Conservation (phyloP, 768 basidiomycete species). For the Punctularia strigosozonata region DNA sequence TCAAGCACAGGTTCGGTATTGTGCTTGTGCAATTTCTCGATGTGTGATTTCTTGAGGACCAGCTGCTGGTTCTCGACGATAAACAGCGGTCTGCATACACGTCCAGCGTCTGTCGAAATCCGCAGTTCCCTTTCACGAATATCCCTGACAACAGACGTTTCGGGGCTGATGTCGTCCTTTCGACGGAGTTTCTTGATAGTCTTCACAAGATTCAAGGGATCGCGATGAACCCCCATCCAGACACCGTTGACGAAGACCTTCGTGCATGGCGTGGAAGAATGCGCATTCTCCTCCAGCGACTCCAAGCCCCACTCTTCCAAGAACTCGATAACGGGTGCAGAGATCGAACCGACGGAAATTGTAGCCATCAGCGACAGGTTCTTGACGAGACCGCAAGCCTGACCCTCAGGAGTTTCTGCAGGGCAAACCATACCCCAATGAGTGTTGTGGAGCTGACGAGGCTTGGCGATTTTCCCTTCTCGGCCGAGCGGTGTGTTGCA, state of each 20-base stretch:
- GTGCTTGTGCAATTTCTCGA: conserved; percentile 55
- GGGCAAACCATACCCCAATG: conserved; percentile 99
- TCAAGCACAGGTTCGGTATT: conserved; percentile 48
- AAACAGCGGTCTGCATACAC: conserved; percentile 94
- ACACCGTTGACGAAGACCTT: conserved; percentile 99
- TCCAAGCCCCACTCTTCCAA: conserved; percentile 98
- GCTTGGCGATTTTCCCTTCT: conserved; percentile 98
- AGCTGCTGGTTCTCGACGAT: conserved; percentile 91
- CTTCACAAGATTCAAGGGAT: conserved; percentile 84
- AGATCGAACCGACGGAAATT: conserved; percentile 94
- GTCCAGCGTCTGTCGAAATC: conserved; percentile 92
- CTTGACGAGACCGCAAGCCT: conserved; percentile 98
- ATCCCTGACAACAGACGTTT: conserved; percentile 96
- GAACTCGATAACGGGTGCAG: conserved; percentile 95
- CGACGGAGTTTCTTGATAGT: conserved; percentile 88
- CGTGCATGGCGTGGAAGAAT: conserved; percentile 71
- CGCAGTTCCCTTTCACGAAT: conserved; percentile 92
- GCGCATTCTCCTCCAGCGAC: conserved; percentile 87
- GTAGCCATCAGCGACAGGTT: conserved; percentile 96
- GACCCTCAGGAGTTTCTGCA: conserved; percentile 98
- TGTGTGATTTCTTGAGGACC: conserved; percentile 71
- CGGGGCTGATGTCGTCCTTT: conserved; percentile 90
- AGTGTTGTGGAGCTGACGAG: conserved; percentile 97
- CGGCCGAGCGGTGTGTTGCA: conserved; percentile 97
- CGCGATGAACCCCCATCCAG: conserved; percentile 98